Conservation (phyloP, 768 basidiomycete genomes). For the Russula vinacea region DNA sequence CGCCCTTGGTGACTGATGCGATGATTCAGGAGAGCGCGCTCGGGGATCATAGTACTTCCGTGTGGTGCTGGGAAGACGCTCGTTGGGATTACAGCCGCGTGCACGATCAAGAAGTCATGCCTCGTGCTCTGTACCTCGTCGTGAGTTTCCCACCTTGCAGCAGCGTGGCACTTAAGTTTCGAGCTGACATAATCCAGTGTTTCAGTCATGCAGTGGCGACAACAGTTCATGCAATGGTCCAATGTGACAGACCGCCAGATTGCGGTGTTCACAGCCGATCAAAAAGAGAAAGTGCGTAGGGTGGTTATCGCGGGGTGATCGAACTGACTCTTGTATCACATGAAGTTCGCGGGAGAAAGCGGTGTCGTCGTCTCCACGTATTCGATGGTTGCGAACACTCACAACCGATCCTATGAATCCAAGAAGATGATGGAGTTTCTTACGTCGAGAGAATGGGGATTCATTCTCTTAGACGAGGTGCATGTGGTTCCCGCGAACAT, state of each 20-base stretch:
- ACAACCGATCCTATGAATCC: constrained; percentile 97
- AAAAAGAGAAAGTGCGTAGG: constrained; percentile 82
- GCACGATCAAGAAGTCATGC: constrained; percentile 98
- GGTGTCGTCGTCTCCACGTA: constrained; percentile 99
- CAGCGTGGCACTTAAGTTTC: not conserved
- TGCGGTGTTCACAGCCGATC: constrained; percentile 95
- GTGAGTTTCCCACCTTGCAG: constrained; percentile 49
- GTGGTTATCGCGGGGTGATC: constrained; percentile 25
- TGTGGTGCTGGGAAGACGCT: constrained; percentile 99
- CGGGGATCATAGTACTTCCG: constrained; percentile 96
- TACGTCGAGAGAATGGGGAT: constrained; percentile 98
- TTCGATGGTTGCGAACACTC: constrained; percentile 99
- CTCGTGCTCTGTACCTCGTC: constrained; percentile 96
- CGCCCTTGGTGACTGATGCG: constrained; percentile 23
- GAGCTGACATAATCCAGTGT: constrained; percentile 48
- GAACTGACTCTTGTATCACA: constrained; percentile 16
- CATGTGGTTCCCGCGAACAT: constrained; percentile 99
- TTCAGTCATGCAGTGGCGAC: constrained; percentile 98
- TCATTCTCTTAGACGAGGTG: constrained; percentile 95
- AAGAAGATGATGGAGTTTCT: constrained; percentile 99
- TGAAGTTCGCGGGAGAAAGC: constrained; percentile 91
- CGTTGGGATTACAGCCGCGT: constrained; percentile 98
- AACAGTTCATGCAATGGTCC: constrained; percentile 98
- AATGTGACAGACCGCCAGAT: constrained; percentile 97
- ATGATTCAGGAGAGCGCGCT: constrained; percentile 80